Conservation (phyloP, 176 grass and related monocot genomes). For the Cymbopogon citratus region DNA sequence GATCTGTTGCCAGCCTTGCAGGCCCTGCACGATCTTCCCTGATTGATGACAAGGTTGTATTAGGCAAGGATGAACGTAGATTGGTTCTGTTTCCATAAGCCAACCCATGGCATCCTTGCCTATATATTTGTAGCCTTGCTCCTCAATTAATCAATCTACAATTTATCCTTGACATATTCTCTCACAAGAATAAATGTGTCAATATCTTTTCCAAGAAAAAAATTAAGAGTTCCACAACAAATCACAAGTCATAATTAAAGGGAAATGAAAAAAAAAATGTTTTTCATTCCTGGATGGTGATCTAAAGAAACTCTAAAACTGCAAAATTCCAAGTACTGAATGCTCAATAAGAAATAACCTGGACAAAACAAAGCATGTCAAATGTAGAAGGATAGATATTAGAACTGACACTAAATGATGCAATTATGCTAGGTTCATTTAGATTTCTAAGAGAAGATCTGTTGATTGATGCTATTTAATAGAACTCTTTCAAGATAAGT, state of each 20-base stretch:
- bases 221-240: background rate
- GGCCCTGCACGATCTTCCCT: background rate
- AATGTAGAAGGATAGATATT: background rate
- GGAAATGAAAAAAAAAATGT: background rate
- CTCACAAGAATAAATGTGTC: background rate
- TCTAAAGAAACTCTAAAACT: constrained; percentile 7
- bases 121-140: background rate
- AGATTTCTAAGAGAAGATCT: background rate
- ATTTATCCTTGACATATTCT: background rate
- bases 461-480: background rate
- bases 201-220: constrained; percentile 3
- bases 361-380: background rate
- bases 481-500: constrained; percentile 20
- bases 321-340: background rate
- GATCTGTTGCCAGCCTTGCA: background rate
- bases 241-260: constrained; percentile 10
- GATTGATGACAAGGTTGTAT: background rate
- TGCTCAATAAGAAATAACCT: background rate
- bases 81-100: background rate
- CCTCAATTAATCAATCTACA: background rate
- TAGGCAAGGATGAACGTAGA: background rate
- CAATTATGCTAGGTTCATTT: background rate
- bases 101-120: background rate
- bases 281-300: background rate
- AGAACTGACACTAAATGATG: background rate